These are phyloP conservation scores for Gaeumannomyces sp. DNA, from an alignment of 2,329 filamentous ascomycete species.

Conservation along the genomic window DNA sequence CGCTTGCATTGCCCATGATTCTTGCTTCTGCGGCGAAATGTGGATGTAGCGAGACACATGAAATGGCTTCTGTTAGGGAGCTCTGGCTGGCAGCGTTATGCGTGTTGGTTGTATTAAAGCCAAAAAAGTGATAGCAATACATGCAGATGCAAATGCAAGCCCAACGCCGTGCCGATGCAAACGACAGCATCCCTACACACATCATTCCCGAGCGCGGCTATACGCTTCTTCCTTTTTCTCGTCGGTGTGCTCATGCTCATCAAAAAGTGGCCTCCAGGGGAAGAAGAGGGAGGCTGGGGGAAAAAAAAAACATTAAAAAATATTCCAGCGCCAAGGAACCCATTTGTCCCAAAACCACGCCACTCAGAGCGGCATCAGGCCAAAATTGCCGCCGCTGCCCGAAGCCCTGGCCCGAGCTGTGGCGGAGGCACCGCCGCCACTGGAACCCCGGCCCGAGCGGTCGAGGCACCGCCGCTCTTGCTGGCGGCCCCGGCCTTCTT, in stretches of 20 bases:
- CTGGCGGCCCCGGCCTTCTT: conserved; percentile 13
- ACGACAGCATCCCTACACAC: background rate
- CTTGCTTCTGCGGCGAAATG: background rate
- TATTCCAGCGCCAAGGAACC: background rate
- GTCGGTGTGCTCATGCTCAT: background rate
- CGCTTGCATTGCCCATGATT: background rate
- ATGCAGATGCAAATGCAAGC: background rate
- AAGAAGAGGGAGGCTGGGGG: background rate
- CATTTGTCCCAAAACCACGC: no score
- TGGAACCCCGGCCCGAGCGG: conserved; percentile 3
- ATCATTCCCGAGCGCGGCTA: background rate
- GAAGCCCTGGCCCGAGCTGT: conserved; percentile 4
- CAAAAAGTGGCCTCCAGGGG: background rate
- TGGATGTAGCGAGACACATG: no score
- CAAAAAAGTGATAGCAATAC: background rate
- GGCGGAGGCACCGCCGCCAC: conserved; percentile 6
- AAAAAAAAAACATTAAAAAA: background rate
- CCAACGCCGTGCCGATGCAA: background rate
- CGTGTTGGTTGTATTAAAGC: background rate
- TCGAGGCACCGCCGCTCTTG: conserved; percentile 10
- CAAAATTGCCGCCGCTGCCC: conserved; percentile 13
- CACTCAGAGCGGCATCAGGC: conserved; percentile 19
- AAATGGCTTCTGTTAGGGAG: no score
- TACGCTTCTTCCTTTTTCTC: no score
- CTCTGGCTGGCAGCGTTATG: no score